Evolutionary conservation across 176 grass and related monocot genomes (phyloP), one percentile per base, ranked within the genome.

Genomic region (Canna indica): DNA sequence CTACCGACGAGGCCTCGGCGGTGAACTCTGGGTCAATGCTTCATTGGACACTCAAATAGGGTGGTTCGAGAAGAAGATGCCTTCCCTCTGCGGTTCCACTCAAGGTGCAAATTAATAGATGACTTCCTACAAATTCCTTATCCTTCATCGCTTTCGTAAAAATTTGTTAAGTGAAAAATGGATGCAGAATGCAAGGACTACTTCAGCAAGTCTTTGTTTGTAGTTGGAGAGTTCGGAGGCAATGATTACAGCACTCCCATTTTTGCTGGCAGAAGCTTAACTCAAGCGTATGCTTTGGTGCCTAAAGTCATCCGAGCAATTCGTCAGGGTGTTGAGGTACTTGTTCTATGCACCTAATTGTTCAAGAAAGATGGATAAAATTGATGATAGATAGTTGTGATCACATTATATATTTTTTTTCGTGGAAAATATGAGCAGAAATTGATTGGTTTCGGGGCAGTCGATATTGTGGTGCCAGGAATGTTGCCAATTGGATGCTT

Each of bases 211-310:
- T 74, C 88, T 0, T 86, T 96, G 11, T 92, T 96, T 81, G 71
- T 91, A 48, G 73, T 92, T 60, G 93, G 93, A 59, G 93, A 92
- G 82, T 90, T 96, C 76, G 88, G 93, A 1, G 88, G 88, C 27
- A 96, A 96, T 75, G 93, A 96, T 75, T 96, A 96, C 78, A 81
- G 78, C 72, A 87, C 88, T 58, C 69, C 80, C 66, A 81, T 87
- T 73, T 79, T 86, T 59, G 81, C 93, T 12, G 78, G 83, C 1
- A 82, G 78, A 78, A 85, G 64, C 3, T 68, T 92, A 3, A 86
- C 82, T 0, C 77, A 87, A 65, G 81, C 84, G 66, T 87, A 83
- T 56, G 44, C 30, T 20, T 78, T 77, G 58, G 79, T 90, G 20
- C 93, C 93, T 0, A 38, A 41, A 7, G 84, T 96, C 70, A 81